phyloP scores from a whole-genome alignment of 2,329 filamentous ascomycete species.

The Epichloe brachyelytri region DNA sequence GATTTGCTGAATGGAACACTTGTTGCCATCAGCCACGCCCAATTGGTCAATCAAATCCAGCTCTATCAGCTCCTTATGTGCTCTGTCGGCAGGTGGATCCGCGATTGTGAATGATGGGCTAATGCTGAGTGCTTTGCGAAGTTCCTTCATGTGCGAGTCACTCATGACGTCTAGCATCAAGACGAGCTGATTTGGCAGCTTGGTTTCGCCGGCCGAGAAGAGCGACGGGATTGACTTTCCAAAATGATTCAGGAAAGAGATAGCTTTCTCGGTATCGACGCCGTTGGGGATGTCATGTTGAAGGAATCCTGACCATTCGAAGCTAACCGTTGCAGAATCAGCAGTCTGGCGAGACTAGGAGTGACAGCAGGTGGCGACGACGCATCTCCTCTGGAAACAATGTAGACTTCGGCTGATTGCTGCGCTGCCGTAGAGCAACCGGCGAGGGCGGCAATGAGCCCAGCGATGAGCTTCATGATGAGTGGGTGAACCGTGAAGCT shows the following conservation, averaged over 20 bases:
- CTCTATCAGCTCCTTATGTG: conserved; percentile 29
- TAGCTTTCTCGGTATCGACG: conserved; percentile 30
- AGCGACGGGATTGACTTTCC: conserved; percentile 39
- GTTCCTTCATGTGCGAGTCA: conserved; percentile 30
- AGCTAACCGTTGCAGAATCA: conserved; percentile 45
- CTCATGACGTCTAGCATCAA: conserved; percentile 46
- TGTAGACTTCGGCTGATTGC: conserved; percentile 38
- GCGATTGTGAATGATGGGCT: conserved; percentile 35
- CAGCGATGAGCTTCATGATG: conserved; percentile 31
- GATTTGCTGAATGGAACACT: conserved; percentile 26
- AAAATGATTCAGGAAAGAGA: conserved; percentile 47
- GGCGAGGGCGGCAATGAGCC: conserved; percentile 25
- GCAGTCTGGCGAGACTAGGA: conserved; percentile 41
- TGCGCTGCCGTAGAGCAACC: conserved; percentile 26
- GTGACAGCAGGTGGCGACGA: conserved; percentile 30
- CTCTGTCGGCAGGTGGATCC: conserved; percentile 29
- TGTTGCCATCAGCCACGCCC: conserved; percentile 22
- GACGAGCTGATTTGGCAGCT: conserved; percentile 39
- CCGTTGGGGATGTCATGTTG: conserved; percentile 31
- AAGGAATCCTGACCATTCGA: conserved; percentile 32
- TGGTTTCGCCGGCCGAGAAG: conserved; percentile 27
- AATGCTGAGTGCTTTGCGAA: conserved; percentile 23
- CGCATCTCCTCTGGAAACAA: conserved; percentile 27
- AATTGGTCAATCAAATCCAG: conserved; percentile 25
- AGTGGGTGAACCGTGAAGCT: conserved; percentile 19